Percentiles rank a stretch among this genome's conserved stretches.
Evolutionary conservation across 2,329 filamentous ascomycete species (phyloP).

Genomic region (Pezicula radicicola): DNA sequence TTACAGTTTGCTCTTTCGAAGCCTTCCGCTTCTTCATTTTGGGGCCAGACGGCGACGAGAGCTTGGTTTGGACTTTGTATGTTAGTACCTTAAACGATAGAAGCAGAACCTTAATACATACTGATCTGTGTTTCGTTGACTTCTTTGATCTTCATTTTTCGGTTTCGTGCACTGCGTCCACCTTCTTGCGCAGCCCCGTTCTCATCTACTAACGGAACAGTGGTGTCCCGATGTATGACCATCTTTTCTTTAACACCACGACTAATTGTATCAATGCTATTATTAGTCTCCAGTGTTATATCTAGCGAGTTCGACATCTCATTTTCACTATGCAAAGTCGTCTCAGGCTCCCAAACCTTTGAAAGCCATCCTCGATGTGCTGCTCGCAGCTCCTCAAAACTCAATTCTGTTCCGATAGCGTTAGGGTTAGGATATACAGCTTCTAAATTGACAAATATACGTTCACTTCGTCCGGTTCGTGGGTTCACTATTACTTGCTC

Average conservation of each 20-base stretch:
- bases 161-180: conserved; percentile 46
- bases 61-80: conserved; percentile 77
- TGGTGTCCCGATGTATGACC: conserved; percentile 29
- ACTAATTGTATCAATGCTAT: conserved; percentile 15
- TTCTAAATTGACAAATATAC: conserved; percentile 83
- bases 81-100: conserved; percentile 25
- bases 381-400: conserved; percentile 90
- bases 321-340: background rate
- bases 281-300: conserved; percentile 8
- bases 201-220: conserved; percentile 47
- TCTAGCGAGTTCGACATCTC: conserved; percentile 4
- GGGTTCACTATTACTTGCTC: conserved; percentile 82
- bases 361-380: conserved; percentile 68
- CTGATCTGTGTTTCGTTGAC: conserved; percentile 90
- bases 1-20: conserved; percentile 89
- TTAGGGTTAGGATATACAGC: conserved; percentile 78
- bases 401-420: conserved; percentile 70
- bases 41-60: conserved; percentile 82
- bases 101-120: conserved; percentile 42
- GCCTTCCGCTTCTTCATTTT: conserved; percentile 71
- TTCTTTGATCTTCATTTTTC: conserved; percentile 79
- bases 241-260: conserved; percentile 30
- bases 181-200: conserved; percentile 51
- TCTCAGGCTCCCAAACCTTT: conserved; percentile 47
- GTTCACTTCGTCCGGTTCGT: conserved; percentile 77